Evolutionary conservation across 805 yeast species (phyloP).

Genomic region (Zygotorulaspora sp.): DNA sequence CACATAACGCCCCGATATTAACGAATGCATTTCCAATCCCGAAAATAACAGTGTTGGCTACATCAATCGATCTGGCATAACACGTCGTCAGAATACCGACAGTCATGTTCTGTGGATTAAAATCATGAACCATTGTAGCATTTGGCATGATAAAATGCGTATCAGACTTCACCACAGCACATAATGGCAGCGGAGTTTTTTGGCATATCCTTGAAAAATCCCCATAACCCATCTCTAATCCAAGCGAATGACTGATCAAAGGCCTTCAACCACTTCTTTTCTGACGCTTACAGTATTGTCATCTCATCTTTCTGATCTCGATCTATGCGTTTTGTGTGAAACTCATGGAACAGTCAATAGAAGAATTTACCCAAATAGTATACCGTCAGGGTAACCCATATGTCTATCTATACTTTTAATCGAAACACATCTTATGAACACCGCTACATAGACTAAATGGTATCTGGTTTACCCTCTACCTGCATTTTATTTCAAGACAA

Average conservation of each 20-base stretch:
- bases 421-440: no score
- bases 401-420: no score
- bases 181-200: constrained; percentile 70
- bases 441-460: no score
- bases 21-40: constrained; percentile 84
- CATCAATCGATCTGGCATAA: constrained; percentile 77
- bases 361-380: not conserved
- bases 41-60: constrained; percentile 89
- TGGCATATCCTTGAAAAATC: constrained; percentile 47
- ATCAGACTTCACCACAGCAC: constrained; percentile 64
- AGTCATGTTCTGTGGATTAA: constrained; percentile 32
- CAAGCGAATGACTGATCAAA: constrained; percentile 1
- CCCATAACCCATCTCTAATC: constrained; percentile 26
- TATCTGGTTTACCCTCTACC: no score
- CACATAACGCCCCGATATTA: constrained; percentile 66
- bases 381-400: not conserved
- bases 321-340: not conserved
- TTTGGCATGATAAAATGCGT: constrained; percentile 29
- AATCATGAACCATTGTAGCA: constrained; percentile 21
- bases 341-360: not conserved
- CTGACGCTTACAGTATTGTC: not conserved
- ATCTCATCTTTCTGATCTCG: not conserved
- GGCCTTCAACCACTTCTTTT: not conserved
- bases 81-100: constrained; percentile 72
- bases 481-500: no score